Conservation (phyloP, 495 filamentous ascomycete species). For the Aspergillus homomorphus region DNA sequence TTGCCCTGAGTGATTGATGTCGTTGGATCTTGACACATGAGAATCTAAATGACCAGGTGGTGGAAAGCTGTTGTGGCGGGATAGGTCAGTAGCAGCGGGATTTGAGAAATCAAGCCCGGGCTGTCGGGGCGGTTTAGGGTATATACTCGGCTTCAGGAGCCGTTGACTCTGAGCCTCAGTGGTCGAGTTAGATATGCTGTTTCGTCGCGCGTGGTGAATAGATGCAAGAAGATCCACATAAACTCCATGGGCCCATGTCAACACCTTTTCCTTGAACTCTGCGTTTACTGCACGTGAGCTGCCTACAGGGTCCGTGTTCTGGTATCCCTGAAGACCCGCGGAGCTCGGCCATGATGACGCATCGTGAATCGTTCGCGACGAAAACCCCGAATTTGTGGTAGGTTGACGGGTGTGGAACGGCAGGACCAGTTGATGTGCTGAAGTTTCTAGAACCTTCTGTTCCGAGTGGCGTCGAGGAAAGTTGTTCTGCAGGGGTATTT, state of each 20-base stretch:
- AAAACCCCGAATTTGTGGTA: conserved; percentile 17
- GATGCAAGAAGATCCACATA: conserved; percentile 83
- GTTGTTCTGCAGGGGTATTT: conserved; percentile 32
- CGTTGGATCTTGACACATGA: conserved; percentile 22
- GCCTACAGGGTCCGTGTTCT: conserved; percentile 18
- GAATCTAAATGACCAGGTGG: conserved; percentile 38
- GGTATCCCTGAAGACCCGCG: conserved; percentile 22
- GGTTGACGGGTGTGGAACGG: conserved; percentile 34
- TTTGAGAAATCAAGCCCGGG: conserved; percentile 45
- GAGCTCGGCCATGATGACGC: conserved; percentile 27
- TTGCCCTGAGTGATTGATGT: conserved; percentile 12
- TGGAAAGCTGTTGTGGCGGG: conserved; percentile 44
- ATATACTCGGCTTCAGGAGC: conserved; percentile 55
- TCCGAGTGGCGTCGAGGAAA: conserved; percentile 46
- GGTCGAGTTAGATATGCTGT: conserved; percentile 34
- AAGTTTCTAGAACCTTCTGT: conserved; percentile 24
- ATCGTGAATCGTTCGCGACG: conserved; percentile 21
- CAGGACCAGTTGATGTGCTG: conserved; percentile 23
- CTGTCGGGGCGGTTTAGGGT: conserved; percentile 60
- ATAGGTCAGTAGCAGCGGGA: conserved; percentile 23
- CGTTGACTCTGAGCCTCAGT: conserved; percentile 34
- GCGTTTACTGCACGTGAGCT: conserved; percentile 40
- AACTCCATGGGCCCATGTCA: conserved; percentile 80
- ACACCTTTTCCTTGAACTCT: conserved; percentile 74
- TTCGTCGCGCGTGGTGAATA: conserved; percentile 60